Evolutionary conservation across 257 asterid genomes (phyloP).

Genomic region (Echites panduratus): DNA sequence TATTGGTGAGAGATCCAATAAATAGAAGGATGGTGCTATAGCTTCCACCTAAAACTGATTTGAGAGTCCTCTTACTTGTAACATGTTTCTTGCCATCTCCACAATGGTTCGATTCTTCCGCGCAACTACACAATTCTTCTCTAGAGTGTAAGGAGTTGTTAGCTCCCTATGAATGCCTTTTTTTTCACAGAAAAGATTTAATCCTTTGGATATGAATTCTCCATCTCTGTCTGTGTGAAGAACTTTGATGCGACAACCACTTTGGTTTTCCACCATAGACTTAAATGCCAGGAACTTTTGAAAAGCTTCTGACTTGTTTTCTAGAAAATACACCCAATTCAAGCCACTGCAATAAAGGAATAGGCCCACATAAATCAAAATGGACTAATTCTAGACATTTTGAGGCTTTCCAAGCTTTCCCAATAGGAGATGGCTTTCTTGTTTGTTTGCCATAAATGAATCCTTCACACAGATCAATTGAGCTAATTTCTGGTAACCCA

Average conservation of each 20-base stretch:
- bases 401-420: constrained; percentile 17
- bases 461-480: neutral
- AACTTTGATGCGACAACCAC: neutral
- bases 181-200: constrained; percentile 8
- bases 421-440: neutral
- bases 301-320: constrained; percentile 13
- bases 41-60: constrained; percentile 9
- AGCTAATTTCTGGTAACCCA: neutral
- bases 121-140: constrained; percentile 23
- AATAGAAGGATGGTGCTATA: neutral
- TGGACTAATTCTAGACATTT: neutral
- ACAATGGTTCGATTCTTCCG: constrained; percentile 15
- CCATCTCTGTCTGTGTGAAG: constrained; percentile 7
- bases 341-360: constrained; percentile 18
- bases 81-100: constrained; percentile 15
- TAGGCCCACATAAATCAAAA: neutral
- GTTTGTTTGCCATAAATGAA: neutral
- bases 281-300: constrained; percentile 15
- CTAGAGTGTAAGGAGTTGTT: constrained; percentile 10
- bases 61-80: neutral
- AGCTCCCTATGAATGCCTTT: constrained; percentile 16
- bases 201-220: constrained; percentile 1
- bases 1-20: neutral
- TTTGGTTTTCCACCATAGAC: constrained; percentile 8
- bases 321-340: constrained; percentile 14